These are phyloP conservation scores for Lepiota brunneoincarnata DNA, from an alignment of 768 basidiomycete genomes.

Conservation along the genomic window DNA sequence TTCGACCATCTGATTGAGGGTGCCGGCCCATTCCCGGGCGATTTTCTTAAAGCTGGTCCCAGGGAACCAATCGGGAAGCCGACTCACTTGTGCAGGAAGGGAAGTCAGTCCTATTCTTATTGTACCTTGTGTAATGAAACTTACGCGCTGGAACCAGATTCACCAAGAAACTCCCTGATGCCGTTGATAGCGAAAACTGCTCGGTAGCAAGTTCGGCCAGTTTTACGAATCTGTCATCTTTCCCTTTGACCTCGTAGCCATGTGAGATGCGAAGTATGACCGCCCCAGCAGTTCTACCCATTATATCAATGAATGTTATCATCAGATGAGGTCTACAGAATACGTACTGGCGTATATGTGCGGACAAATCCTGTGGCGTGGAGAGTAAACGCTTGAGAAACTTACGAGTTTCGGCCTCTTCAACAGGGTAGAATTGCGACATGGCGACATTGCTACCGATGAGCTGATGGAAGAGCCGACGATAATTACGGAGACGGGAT, in stretches of 20 bases:
- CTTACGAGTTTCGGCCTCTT: too few species aligned
- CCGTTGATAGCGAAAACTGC: constrained; percentile 35
- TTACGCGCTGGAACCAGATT: constrained; percentile 46
- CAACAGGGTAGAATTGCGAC: too few species aligned
- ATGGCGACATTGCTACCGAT: constrained; percentile 36
- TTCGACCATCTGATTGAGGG: constrained; percentile 42
- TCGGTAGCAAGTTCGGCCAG: constrained; percentile 36
- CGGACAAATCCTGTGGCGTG: constrained; percentile 30
- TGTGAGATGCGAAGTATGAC: constrained; percentile 43
- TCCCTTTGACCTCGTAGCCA: constrained; percentile 38
- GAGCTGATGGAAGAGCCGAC: constrained; percentile 38
- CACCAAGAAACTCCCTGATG: constrained; percentile 46
- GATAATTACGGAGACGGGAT: constrained; percentile 37
- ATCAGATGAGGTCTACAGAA: neutral
- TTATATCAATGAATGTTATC: neutral
- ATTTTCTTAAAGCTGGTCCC: constrained; percentile 50
- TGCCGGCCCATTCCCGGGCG: constrained; percentile 42
- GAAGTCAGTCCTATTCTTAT: neutral
- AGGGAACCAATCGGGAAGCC: constrained; percentile 58
- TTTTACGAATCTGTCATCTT: constrained; percentile 36
- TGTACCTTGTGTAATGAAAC: constrained; percentile 11
- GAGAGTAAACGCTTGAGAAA: too few species aligned
- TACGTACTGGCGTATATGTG: constrained; percentile 36
- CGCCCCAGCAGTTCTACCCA: constrained; percentile 36
- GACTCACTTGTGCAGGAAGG: constrained; percentile 31